phyloP scores from a whole-genome alignment of 306 rosid genomes.

The Coriaria nepalensis region DNA sequence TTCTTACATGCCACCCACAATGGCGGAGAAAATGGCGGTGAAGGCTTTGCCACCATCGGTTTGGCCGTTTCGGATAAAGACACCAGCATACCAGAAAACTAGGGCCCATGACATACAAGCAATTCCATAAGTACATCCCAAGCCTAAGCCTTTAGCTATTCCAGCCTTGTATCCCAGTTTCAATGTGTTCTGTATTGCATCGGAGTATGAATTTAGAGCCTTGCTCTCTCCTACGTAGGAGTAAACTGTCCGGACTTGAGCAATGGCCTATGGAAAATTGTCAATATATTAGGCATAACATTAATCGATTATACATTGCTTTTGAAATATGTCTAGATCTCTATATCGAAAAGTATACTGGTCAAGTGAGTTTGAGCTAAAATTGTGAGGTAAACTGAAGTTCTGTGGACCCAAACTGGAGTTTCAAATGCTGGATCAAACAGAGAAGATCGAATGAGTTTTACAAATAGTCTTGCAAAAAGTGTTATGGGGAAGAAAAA shows the following conservation, averaged over 20 bases:
- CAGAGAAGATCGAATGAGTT: neutral
- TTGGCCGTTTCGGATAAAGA: slow-evolving; percentile 87
- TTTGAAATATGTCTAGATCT: no score
- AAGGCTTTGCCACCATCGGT: slow-evolving; percentile 95
- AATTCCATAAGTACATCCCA: slow-evolving; percentile 98
- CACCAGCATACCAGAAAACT: slow-evolving; percentile 97
- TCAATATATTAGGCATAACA: no score
- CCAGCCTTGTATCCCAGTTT: slow-evolving; percentile 98
- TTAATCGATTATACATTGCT: no score
- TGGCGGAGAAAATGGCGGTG: slow-evolving; percentile 95
- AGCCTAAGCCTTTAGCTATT: slow-evolving; percentile 93
- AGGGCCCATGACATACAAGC: slow-evolving; percentile 99
- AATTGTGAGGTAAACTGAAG: no score
- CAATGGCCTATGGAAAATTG: slow-evolving; percentile 45
- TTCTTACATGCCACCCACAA: slow-evolving; percentile 97
- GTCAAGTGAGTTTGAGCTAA: no score
- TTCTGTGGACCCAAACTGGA: no score
- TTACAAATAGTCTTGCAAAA: slow-evolving; percentile 1
- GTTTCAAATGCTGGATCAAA: neutral
- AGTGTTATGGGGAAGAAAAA: neutral
- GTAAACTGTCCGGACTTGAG: slow-evolving; percentile 92
- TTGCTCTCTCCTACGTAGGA: slow-evolving; percentile 94
- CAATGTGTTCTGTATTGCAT: slow-evolving; percentile 83
- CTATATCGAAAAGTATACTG: no score
- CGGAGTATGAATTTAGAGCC: slow-evolving; percentile 89